Evolutionary conservation across 495 filamentous ascomycete species (phyloP), one percentile per base, ranked within the genome.

Genomic region (Penicillium silybi): DNA sequence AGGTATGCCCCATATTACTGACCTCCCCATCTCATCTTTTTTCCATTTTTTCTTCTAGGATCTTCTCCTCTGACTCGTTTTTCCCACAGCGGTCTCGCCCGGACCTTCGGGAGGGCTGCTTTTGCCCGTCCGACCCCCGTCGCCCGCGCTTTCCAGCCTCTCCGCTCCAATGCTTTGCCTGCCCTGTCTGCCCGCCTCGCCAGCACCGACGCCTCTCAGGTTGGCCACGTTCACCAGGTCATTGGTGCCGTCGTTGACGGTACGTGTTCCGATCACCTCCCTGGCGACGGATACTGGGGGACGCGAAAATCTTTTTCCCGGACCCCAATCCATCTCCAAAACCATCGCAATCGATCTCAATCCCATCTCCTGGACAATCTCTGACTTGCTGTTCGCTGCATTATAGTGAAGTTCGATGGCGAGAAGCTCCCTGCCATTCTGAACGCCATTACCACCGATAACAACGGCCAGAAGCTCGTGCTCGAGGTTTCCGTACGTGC

Each of bases 391-490:
- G 40, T 62, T 60, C 52, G 56, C 52, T 51, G 54, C 58, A 16
- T 43, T 64, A 59, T 64, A 86, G 87, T 89, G 60, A 97, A 97
- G 82, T 98, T 98, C 84, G 89, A 95, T 68, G 85, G 82, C 59
- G 90, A 95, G 51, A 85, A 89, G 77, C 87, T 98, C 60, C 93
- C 93, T 61, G 80, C 93, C 66, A 98, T 98, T 84, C 86, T 97
- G 67, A 97, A 98, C 76, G 93, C 93, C 72, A 80, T 98, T 70
- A 83, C 84, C 74, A 96, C 91, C 67, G 73, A 82, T 48, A 97
- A 97, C 78, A 83, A 84, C 76, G 91, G 90, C 71, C 79, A 96
- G 69, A 97, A 92, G 84, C 87, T 98, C 51, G 82, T 95, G 48
- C 85, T 98, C 55, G 93, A 98, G 82, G 93, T 98, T 75, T 76